A percentile compares a stretch with the other conserved stretches of the same genome.
phyloP scores from a whole-genome alignment of 1,139 yeast species.

The Geotrichum phurueaensis region DNA sequence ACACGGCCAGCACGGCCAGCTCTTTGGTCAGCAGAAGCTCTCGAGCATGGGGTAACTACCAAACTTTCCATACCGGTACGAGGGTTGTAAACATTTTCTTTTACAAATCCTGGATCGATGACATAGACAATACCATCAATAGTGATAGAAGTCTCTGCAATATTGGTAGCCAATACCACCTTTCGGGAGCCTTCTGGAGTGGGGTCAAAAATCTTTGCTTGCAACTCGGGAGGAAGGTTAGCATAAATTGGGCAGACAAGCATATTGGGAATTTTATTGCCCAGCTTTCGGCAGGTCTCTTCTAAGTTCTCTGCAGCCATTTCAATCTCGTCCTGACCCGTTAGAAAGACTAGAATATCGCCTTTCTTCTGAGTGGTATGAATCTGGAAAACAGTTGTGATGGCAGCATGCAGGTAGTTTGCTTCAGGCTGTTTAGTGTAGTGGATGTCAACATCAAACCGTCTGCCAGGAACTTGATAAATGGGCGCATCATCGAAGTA shows the following conservation, averaged over 20 bases:
- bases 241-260: slow-evolving; percentile 88
- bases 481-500: slow-evolving; percentile 82
- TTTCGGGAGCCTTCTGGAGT: slow-evolving; percentile 75
- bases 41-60: slow-evolving; percentile 78
- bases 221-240: slow-evolving; percentile 78
- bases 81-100: slow-evolving; percentile 77
- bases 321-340: slow-evolving; percentile 95
- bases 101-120: slow-evolving; percentile 88
- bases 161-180: slow-evolving; percentile 89
- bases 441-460: slow-evolving; percentile 81
- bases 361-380: slow-evolving; percentile 74
- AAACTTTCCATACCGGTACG: slow-evolving; percentile 85
- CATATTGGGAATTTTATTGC: slow-evolving; percentile 56
- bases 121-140: slow-evolving; percentile 88
- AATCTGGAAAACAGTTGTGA: slow-evolving; percentile 73
- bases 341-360: slow-evolving; percentile 82
- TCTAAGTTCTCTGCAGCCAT: slow-evolving; percentile 63
- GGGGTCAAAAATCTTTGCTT: slow-evolving; percentile 76
- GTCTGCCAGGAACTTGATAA: slow-evolving; percentile 78
- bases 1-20: slow-evolving; percentile 98
- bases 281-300: slow-evolving; percentile 61
- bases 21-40: slow-evolving; percentile 92
- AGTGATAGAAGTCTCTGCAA: slow-evolving; percentile 95
- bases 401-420: slow-evolving; percentile 81
- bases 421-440: slow-evolving; percentile 88